A percentile compares a stretch with the other conserved stretches of the same genome.
Evolutionary conservation across 108 stramenopile genomes (phyloP).

Genomic region (Craspedostauros australis): DNA sequence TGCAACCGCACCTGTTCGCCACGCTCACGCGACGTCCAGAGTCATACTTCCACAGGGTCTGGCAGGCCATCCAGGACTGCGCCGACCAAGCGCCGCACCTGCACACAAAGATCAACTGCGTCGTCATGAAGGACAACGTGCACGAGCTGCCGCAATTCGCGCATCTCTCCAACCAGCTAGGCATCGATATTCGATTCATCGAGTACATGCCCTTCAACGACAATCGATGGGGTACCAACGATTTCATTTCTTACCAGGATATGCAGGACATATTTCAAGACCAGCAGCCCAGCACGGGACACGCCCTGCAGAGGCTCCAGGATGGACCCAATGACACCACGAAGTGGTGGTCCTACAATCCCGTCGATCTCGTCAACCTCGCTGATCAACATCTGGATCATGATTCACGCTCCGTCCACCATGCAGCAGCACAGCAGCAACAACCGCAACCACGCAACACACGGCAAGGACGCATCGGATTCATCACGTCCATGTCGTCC

Average conservation of each 20-base stretch:
- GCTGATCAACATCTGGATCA: too few relatives aligned
- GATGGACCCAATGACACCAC: constrained; percentile 95
- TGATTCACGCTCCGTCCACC: too few relatives aligned
- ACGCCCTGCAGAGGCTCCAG: constrained; percentile 26
- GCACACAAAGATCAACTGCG: constrained; percentile 93
- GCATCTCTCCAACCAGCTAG: constrained; percentile 49
- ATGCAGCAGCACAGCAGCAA: too few relatives aligned
- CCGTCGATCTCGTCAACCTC: neutral
- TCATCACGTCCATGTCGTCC: constrained; percentile 97
- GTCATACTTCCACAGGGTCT: constrained; percentile 44
- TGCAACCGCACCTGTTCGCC: constrained; percentile 79
- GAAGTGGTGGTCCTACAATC: constrained; percentile 84
- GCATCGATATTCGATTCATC: constrained; percentile 93
- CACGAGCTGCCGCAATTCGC: constrained; percentile 88
- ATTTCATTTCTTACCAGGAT: constrained; percentile 84
- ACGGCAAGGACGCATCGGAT: constrained; percentile 73
- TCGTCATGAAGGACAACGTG: constrained; percentile 92
- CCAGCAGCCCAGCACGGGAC: neutral
- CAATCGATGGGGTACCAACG: constrained; percentile 82
- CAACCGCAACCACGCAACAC: neutral
- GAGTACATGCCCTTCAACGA: constrained; percentile 99
- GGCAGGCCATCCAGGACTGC: constrained; percentile 62
- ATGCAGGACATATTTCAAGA: constrained; percentile 66
- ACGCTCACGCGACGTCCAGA: constrained; percentile 85
- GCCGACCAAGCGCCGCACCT: constrained; percentile 27